A percentile compares a stretch with the other conserved stretches of the same genome.
Conservation (phyloP, 345 rosid genomes). For the Ceriops tagal region DNA sequence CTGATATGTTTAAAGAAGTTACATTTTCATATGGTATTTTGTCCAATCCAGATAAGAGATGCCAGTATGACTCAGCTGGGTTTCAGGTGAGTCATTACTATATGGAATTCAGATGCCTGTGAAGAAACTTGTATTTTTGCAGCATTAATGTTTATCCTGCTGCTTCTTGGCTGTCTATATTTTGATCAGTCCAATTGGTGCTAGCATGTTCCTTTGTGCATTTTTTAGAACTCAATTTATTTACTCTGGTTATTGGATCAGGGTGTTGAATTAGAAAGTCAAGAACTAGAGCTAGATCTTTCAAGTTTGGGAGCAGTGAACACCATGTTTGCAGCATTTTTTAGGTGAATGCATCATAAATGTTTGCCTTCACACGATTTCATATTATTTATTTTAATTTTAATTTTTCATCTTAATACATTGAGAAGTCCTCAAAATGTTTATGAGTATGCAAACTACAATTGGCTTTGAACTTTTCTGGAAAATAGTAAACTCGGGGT, state of each 20-base stretch:
- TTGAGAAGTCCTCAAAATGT: background rate
- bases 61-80: constrained; percentile 88
- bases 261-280: constrained; percentile 75
- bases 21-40: constrained; percentile 87
- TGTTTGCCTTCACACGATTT: background rate
- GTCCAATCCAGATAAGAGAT: constrained; percentile 85
- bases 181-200: background rate
- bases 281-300: constrained; percentile 92
- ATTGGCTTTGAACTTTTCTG: constrained; percentile 6
- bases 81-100: constrained; percentile 67
- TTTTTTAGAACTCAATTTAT: background rate
- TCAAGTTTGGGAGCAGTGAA: constrained; percentile 95
- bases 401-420: background rate
- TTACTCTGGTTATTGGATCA: constrained; percentile 26
- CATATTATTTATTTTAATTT: background rate
- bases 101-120: background rate
- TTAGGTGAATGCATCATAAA: constrained; percentile 48
- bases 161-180: background rate
- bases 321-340: constrained; percentile 94
- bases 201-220: background rate
- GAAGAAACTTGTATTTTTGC: background rate
- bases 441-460: background rate
- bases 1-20: constrained; percentile 94
- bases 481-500: constrained; percentile 86
- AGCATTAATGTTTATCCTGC: background rate